Base-by-base conservation (phyloP, 768 basidiomycete species). In the Psilocybe cyanescens region DNA sequence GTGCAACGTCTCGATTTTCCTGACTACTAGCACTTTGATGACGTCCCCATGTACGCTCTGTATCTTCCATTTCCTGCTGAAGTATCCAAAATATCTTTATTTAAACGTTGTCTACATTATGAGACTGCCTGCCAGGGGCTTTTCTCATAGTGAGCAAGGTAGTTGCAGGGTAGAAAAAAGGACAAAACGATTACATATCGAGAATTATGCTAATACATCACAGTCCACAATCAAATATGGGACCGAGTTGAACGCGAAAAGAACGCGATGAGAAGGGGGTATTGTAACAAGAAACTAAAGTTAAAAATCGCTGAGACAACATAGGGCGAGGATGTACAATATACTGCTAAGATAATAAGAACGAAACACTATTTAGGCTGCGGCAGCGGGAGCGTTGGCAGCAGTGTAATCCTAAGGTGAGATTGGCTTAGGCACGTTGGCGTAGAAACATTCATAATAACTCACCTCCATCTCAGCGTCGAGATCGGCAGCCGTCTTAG, bases 381-480 rank as follows among this genome's bases (percentile, higher is more conserved):
- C 68, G 53, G 78, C 72, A 53, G 85, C 77, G 16, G 87, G 82
- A 2, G 73, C 80, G 35, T 80, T 88, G 69, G 76, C 83, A 12
- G 87, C 80, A 37, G 89, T 90, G 67, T 91, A 91, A 70, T 91
- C 89, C 89, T 91, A 58, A 5, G 28, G 19, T 7, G 56, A 41
- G 39, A 17, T 9, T n/a, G 28, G 12, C n/a, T 62, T 11, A 49
- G 39, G 55, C 30, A 55, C 57, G 31, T 14, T 14, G 24, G n/a
- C 28, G 28, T 35, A n/a, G 11, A n/a, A 52, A n/a, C 5, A 6
- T 2, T 14, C 14, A 24, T 11, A 33, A 14, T 30, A 8, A 70
- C 78, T 30, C 61, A 97, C 97, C 86, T 92, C 92, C 97, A 99
- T 99, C 82, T 99, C 97, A 7, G 96, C 95, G 73, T 99, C 97